Evolutionary conservation across 2,329 filamentous ascomycete species (phyloP).

Genomic region (Leptographium galeiforme): DNA sequence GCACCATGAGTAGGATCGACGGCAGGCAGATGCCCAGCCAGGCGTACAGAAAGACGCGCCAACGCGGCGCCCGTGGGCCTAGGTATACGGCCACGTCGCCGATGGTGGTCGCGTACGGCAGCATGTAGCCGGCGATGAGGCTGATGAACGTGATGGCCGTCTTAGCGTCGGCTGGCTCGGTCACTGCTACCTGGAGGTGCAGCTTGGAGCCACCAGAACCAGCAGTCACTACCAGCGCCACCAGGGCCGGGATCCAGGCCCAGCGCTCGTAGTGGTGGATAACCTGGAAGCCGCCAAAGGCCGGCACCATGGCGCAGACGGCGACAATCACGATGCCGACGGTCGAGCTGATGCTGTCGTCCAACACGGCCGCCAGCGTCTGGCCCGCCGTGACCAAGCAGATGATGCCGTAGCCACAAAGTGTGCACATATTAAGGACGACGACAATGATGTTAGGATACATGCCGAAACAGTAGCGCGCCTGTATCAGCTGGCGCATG

Average conservation of each 20-base stretch:
- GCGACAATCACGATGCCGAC: slow-evolving; percentile 46
- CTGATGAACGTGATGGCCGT: slow-evolving; percentile 39
- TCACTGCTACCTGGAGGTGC: slow-evolving; percentile 13
- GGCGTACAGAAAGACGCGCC: slow-evolving; percentile 32
- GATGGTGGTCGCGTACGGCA: slow-evolving; percentile 45
- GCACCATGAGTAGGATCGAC: slow-evolving; percentile 44
- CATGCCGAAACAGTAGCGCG: slow-evolving; percentile 45
- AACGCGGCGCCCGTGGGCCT: slow-evolving; percentile 22
- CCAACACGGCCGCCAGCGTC: slow-evolving; percentile 39
- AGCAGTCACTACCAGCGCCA: slow-evolving; percentile 9
- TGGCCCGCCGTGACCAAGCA: slow-evolving; percentile 48
- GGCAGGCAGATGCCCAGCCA: slow-evolving; percentile 42
- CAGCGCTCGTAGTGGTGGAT: slow-evolving; percentile 12
- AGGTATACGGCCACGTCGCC: slow-evolving; percentile 51
- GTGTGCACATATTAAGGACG: slow-evolving; percentile 47
- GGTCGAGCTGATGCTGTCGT: slow-evolving; percentile 32
- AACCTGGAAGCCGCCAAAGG: slow-evolving; percentile 11
- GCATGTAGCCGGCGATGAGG: slow-evolving; percentile 49
- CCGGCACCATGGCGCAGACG: slow-evolving; percentile 7
- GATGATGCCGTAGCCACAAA: slow-evolving; percentile 49
- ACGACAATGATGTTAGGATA: slow-evolving; percentile 36
- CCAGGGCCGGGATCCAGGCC: slow-evolving; percentile 11
- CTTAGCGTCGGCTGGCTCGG: slow-evolving; percentile 13
- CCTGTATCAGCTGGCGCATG: slow-evolving; percentile 53
- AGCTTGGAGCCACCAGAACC: slow-evolving; percentile 9